Conservation (phyloP, 169 alveolate genomes). For the Eimeria falciformis region DNA sequence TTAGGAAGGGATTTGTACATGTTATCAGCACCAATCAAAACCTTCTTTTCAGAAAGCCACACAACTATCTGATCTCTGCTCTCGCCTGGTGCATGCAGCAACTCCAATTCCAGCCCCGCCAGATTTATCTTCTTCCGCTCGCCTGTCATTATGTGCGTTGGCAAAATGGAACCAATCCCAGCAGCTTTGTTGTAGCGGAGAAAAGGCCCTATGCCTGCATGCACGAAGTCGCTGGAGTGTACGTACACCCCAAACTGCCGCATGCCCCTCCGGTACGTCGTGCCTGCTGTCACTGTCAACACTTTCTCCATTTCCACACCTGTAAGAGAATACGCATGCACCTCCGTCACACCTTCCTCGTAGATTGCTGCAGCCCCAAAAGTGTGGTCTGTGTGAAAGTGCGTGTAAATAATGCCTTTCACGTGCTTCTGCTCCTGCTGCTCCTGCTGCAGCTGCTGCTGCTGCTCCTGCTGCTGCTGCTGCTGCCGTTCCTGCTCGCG, state of each 20-base stretch:
- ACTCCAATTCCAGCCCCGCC: slow-evolving; percentile 59
- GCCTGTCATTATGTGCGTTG: slow-evolving; percentile 40
- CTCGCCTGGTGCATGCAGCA: slow-evolving; percentile 76
- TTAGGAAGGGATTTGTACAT: slow-evolving; percentile 74
- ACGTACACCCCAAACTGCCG: slow-evolving; percentile 76
- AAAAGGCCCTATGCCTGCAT: slow-evolving; percentile 77
- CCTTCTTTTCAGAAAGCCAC: slow-evolving; percentile 15
- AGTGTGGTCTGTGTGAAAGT: slow-evolving; percentile 75
- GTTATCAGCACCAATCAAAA: slow-evolving; percentile 71
- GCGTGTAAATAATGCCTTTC: slow-evolving; percentile 74
- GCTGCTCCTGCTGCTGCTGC: slow-evolving; percentile 10
- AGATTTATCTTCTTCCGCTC: slow-evolving; percentile 7
- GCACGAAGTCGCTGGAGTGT: slow-evolving; percentile 30
- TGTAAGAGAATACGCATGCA: slow-evolving; percentile 44
- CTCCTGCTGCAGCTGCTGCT: slow-evolving; percentile 30
- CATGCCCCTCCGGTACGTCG: slow-evolving; percentile 57
- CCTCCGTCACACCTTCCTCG: slow-evolving; percentile 1
- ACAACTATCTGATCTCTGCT: slow-evolving; percentile 70
- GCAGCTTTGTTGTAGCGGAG: slow-evolving; percentile 60
- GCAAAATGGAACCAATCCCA: slow-evolving; percentile 10
- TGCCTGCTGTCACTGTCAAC: slow-evolving; percentile 27
- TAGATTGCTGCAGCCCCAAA: slow-evolving; percentile 65
- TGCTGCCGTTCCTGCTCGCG: slow-evolving; percentile 7
- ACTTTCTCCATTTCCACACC: slow-evolving; percentile 25
- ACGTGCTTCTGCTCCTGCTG: slow-evolving; percentile 4